Base-by-base conservation (phyloP, 2,329 filamentous ascomycete genomes). In the Sclerotinia subarctica region DNA sequence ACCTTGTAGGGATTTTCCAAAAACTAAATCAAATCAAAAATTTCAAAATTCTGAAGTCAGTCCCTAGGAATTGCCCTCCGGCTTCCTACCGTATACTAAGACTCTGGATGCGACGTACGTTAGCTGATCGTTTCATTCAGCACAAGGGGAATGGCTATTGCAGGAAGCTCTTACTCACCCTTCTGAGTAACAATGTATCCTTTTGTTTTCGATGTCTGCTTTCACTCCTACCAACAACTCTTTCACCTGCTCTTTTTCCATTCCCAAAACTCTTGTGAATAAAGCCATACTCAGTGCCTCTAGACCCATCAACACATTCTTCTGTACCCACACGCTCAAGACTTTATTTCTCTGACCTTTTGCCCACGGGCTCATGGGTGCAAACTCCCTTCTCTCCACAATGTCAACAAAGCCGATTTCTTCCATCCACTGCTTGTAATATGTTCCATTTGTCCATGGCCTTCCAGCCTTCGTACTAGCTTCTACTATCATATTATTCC, bases 221-320 rank as follows among this genome's bases (percentile, higher is more conserved):
- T 58, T 69, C 21, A 72, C 71, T 2, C 44, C 52, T 21, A 44
- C 29, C 46, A 72, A 38, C 17, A 72, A 68, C 63, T 78, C 52
- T 73, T 77, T 26, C 69, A 78, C 65, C 13, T 76, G 66, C 69
- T 79, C 46, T 72, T 73, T 53, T 67, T 46, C 52, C 71, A 69
- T 70, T 13, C 70, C 70, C 66, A 69, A 73, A 46, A 67, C 74
- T 4, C 76, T 76, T 7, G 77, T 68, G 66, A 69, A 69, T 17
- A 64, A 54, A 49, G 66, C 69, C 68, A 73, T 63, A 32, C 63
- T 69, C 17, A 73, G 44, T 19, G 58, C 67, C 57, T 72, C 69
- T 8, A 73, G 42, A 13, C 70, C 72, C 46, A 68, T 66, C 38
- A 68, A 42, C 7, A 74, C 15, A 63, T 76, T 73, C 56, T 70